Percentiles rank a stretch among this genome's conserved stretches.
phyloP scores from a whole-genome alignment of 2,329 filamentous ascomycete genomes.

The Cladosporium sp. region DNA sequence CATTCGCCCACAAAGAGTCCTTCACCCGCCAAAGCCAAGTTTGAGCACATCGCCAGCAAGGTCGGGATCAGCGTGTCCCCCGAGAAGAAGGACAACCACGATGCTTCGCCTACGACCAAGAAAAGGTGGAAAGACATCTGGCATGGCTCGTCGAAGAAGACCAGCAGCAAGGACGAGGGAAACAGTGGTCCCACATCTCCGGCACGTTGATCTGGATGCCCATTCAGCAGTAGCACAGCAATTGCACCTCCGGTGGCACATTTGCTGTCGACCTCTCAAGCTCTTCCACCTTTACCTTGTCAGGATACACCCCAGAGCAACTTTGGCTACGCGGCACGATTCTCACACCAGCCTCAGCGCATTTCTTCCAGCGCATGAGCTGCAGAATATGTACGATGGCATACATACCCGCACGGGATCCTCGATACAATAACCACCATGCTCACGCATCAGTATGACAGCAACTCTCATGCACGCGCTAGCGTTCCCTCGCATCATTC shows the following conservation, averaged over 20 bases:
- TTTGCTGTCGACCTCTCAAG: neutral
- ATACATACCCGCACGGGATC: neutral
- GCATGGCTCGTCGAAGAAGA: slow-evolving; percentile 20
- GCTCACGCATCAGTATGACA: neutral
- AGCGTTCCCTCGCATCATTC: neutral
- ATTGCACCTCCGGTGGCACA: neutral
- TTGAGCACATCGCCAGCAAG: slow-evolving; percentile 51
- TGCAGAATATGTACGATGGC: neutral
- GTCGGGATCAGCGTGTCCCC: slow-evolving; percentile 42
- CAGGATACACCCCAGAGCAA: slow-evolving; percentile 9
- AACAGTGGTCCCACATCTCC: neutral
- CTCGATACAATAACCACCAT: neutral
- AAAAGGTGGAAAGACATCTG: slow-evolving; percentile 39
- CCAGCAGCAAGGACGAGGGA: neutral
- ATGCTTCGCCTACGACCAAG: slow-evolving; percentile 32
- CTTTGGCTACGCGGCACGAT: slow-evolving; percentile 9
- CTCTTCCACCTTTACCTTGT: neutral
- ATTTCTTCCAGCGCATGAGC: neutral
- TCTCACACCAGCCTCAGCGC: neutral
- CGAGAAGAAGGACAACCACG: slow-evolving; percentile 24
- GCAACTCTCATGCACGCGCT: neutral
- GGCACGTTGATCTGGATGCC: neutral
- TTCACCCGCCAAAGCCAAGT: slow-evolving; percentile 50
- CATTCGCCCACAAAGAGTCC: slow-evolving; percentile 26
- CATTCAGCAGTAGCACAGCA: neutral